These are phyloP conservation scores for Rhizopogon rudus DNA, from an alignment of 768 basidiomycete genomes.

Conservation along the genomic window DNA sequence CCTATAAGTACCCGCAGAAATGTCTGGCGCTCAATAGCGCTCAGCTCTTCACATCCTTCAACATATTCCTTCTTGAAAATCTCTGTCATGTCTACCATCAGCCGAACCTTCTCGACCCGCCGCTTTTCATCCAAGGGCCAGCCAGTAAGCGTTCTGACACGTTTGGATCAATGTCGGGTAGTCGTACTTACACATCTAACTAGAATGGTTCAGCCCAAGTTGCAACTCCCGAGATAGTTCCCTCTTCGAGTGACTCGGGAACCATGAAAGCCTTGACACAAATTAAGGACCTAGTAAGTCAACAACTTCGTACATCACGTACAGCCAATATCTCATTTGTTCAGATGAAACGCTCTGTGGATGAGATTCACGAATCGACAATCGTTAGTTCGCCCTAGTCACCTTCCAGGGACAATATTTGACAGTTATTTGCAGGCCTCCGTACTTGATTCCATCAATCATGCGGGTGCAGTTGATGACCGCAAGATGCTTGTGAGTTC, in stretches of 20 bases:
- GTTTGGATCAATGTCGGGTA: background rate
- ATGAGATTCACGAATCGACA: constrained; percentile 24
- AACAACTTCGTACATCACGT: background rate
- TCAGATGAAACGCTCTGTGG: constrained; percentile 25
- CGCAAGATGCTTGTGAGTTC: constrained; percentile 67
- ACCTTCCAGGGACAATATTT: background rate
- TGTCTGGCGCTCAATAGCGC: background rate
- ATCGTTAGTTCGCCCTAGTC: constrained; percentile 12
- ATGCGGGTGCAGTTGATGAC: constrained; percentile 67
- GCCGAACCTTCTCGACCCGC: constrained; percentile 23
- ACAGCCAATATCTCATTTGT: background rate
- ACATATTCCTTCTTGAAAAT: background rate
- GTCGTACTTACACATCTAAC: background rate
- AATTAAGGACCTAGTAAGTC: constrained; percentile 25
- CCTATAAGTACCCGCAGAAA: constrained; percentile 21
- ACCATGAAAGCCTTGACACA: constrained; percentile 20
- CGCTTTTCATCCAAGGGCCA: constrained; percentile 25
- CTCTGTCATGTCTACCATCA: constrained; percentile 22
- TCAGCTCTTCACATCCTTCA: background rate
- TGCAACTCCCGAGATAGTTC: constrained; percentile 8
- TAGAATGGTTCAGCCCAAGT: constrained; percentile 8
- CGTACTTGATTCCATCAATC: constrained; percentile 53
- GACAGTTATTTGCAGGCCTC: constrained; percentile 37
- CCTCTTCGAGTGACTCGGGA: constrained; percentile 11
- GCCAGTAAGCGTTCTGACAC: constrained; percentile 12